Conservation (phyloP, 2,329 filamentous ascomycete genomes). For the Rosellinia necatrix region DNA sequence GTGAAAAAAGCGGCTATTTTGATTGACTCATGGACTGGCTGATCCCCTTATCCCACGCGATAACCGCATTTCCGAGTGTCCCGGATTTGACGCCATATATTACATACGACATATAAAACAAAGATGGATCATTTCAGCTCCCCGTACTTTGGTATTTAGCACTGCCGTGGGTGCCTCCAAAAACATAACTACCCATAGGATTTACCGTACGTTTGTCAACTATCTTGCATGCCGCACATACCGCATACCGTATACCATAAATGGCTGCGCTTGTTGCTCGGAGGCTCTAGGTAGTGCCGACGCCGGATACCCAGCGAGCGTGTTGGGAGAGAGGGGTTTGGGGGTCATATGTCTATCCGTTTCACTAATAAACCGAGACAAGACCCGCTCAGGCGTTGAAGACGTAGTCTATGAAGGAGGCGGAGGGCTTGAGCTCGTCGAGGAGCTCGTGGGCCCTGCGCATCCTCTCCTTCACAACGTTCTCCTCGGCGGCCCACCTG, state of each 20-base stretch:
- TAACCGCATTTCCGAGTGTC: not conserved
- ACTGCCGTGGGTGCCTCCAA: too few relatives aligned
- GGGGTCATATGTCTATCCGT: not conserved
- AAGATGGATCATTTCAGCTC: too few relatives aligned
- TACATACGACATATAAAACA: conserved; percentile 9
- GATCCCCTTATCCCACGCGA: not conserved
- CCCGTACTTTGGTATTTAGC: too few relatives aligned
- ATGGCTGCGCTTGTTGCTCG: too few relatives aligned
- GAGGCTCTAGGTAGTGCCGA: too few relatives aligned
- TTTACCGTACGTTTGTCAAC: too few relatives aligned
- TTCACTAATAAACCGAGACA: not conserved
- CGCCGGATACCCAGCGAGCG: too few relatives aligned
- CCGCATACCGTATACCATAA: too few relatives aligned
- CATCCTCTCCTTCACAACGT: conserved; percentile 57
- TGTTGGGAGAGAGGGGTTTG: too few relatives aligned
- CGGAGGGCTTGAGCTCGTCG: conserved; percentile 51
- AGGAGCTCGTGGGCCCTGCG: conserved; percentile 57
- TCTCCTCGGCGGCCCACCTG: conserved; percentile 60
- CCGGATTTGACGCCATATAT: not conserved
- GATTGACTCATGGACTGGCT: not conserved
- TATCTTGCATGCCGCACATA: too few relatives aligned
- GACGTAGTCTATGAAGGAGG: conserved; percentile 43
- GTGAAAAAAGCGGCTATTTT: too few relatives aligned
- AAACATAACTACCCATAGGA: too few relatives aligned
- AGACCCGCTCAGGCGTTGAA: conserved; percentile 46